Base-by-base conservation (phyloP, 768 basidiomycete species). In the Phanerochaete carnosa region DNA sequence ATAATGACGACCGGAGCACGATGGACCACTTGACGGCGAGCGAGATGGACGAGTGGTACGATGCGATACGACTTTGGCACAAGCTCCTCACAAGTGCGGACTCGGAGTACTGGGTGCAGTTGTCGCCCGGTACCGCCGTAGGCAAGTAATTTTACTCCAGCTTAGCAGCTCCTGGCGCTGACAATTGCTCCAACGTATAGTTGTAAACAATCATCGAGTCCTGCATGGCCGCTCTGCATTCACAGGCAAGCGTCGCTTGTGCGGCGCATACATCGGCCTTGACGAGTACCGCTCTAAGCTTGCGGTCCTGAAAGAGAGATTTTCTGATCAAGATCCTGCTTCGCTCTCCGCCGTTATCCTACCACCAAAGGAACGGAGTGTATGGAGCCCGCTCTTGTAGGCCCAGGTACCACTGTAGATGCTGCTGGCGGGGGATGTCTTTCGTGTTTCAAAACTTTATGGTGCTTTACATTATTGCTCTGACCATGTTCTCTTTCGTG, bases 201-300 rank as follows among this genome's bases (percentile, higher is more conserved):
- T 94, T 23, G 80, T 96, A 53, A 89, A 98, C 73, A 98, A 98
- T 70, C 90, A 96, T 73, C 85, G 96, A 23, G 92, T 98, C 13
- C 77, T 98, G 52, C 96, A 98, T 66, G 96, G 96, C 13, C 87
- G 96, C n/a, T 93, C 94, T 0, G 83, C 87, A 1, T 98, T 97
- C 70, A 81, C 84, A 13, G 96, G 96, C 12, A 84, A 85, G 72
- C 84, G 96, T 2, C 83, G 92, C 1, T 93, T 99, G 86, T 98
- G 96, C 68, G 96, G 96, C 2, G 97, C 96, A 0, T 99, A 99
- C 71, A 83, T 98, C 59, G 92, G 92, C 0, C 78, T 83, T 13
- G 96, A 99, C 71, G 97, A 99, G 70, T 98, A 88, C 71, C 80
- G 82, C 39, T 95, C 94, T 0, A 88, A 88, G 65, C 76, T 96